Percentiles rank a stretch among this genome's conserved stretches.
Conservation (phyloP, 83 land plant genomes). For the Thuja plicata region DNA sequence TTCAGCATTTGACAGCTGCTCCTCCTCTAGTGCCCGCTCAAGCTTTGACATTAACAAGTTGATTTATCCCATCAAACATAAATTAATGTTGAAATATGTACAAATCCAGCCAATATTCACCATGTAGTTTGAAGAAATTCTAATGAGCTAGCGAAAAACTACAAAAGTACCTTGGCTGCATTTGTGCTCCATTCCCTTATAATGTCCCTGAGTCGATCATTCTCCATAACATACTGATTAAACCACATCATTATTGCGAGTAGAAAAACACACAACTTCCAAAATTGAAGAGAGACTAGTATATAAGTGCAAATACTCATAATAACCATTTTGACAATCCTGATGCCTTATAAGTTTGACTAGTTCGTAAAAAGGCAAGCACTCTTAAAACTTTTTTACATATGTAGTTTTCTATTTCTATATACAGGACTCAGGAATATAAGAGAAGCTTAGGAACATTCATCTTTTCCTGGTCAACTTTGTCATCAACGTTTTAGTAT, state of each 20-base stretch:
- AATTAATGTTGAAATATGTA: too few species aligned
- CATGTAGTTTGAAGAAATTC: background rate
- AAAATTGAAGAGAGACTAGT: background rate
- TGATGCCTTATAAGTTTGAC: background rate
- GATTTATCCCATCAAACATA: background rate
- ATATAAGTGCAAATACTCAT: background rate
- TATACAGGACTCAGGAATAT: background rate
- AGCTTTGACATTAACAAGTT: slow-evolving; percentile 45
- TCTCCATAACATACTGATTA: slow-evolving; percentile 84
- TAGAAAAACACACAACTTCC: background rate
- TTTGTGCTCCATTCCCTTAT: slow-evolving; percentile 93
- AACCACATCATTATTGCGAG: background rate
- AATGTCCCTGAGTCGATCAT: slow-evolving; percentile 87
- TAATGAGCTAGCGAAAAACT: background rate
- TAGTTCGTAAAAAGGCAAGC: background rate
- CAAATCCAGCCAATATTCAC: background rate
- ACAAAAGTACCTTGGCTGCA: slow-evolving; percentile 76
- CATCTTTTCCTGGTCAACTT: background rate
- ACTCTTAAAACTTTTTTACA: too few species aligned
- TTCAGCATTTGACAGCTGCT: slow-evolving; percentile 70
- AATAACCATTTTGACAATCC: background rate
- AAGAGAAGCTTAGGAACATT: background rate
- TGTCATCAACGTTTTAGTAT: background rate
- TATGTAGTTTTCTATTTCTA: background rate
- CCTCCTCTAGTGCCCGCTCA: slow-evolving; percentile 85